Conservation (phyloP, 768 basidiomycete genomes). For the Paxillus rubicundulus region DNA sequence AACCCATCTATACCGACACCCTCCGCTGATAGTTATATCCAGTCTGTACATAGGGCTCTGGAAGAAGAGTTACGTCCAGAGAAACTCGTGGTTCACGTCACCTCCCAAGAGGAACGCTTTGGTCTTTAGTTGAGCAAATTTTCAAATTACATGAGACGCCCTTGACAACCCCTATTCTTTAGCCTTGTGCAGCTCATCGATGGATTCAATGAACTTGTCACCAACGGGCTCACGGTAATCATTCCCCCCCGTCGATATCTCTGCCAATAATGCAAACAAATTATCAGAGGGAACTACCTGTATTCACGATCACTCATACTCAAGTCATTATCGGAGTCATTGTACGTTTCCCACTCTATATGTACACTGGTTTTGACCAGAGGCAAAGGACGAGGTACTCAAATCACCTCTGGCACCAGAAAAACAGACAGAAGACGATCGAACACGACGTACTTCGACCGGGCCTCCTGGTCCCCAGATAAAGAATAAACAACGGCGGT, state of each 20-base stretch:
- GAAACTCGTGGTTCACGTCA: slow-evolving; percentile 49
- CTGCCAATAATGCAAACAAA: not conserved
- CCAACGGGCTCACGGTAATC: slow-evolving; percentile 50
- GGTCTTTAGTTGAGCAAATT: slow-evolving; percentile 59
- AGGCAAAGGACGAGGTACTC: slow-evolving; percentile 52
- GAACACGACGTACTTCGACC: slow-evolving; percentile 15
- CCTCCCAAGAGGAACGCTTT: slow-evolving; percentile 71
- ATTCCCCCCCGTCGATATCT: not conserved
- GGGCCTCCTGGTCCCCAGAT: slow-evolving; percentile 22
- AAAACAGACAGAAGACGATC: not conserved
- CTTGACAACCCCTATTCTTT: slow-evolving; percentile 1
- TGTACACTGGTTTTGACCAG: not conserved
- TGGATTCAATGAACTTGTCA: slow-evolving; percentile 52
- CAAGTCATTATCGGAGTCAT: slow-evolving; percentile 73
- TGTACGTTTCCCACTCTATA: slow-evolving; percentile 37
- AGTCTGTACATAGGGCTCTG: slow-evolving; percentile 75
- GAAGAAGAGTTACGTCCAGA: slow-evolving; percentile 69
- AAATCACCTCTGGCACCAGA: slow-evolving; percentile 10
- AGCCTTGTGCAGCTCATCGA: slow-evolving; percentile 76
- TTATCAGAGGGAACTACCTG: slow-evolving; percentile 74
- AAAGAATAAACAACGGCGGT: slow-evolving; percentile 27
- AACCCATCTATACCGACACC: not conserved
- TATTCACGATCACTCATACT: slow-evolving; percentile 70
- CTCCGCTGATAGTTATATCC: not conserved
- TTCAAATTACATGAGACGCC: not conserved